A percentile compares a stretch with the other conserved stretches of the same genome.
Conservation (phyloP, 2,329 filamentous ascomycete species). For the Mariannaea sp. region DNA sequence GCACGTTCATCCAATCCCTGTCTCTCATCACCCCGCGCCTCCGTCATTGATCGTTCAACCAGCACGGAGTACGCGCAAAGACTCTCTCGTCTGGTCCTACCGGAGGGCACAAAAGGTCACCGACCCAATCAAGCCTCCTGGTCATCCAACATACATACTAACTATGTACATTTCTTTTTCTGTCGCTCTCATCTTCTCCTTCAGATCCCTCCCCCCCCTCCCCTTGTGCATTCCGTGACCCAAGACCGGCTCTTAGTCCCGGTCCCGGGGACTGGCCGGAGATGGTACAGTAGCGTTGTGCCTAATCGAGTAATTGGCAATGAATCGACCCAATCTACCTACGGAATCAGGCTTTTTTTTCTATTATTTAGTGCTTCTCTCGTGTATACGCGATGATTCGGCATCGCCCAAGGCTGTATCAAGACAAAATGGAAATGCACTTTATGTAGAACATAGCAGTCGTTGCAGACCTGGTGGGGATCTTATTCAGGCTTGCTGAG, state of each 20-base stretch:
- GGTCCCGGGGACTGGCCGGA: constrained; percentile 12
- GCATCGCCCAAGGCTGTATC: background rate
- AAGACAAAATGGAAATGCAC: background rate
- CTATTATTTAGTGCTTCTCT: no score
- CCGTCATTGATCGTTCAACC: constrained; percentile 13
- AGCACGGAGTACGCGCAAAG: constrained; percentile 7
- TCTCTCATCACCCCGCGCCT: constrained; percentile 14
- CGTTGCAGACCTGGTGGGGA: background rate
- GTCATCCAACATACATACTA: no score
- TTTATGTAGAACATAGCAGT: background rate
- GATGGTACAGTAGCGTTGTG: constrained; percentile 2
- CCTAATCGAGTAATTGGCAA: constrained; percentile 8
- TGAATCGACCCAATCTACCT: constrained; percentile 1
- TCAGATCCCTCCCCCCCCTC: no score
- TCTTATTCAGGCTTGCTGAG: background rate
- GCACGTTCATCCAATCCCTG: constrained; percentile 14
- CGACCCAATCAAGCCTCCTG: background rate
- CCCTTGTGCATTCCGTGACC: constrained; percentile 3
- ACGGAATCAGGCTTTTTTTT: no score
- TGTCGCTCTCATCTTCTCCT: background rate
- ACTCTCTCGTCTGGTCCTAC: background rate
- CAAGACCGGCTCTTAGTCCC: constrained; percentile 8
- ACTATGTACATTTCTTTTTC: background rate
- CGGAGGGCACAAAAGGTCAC: background rate
- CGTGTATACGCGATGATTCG: background rate